A percentile compares a stretch with the other conserved stretches of the same genome.
Conservation (phyloP, 768 basidiomycete species). For the Naganishia randhawae region DNA sequence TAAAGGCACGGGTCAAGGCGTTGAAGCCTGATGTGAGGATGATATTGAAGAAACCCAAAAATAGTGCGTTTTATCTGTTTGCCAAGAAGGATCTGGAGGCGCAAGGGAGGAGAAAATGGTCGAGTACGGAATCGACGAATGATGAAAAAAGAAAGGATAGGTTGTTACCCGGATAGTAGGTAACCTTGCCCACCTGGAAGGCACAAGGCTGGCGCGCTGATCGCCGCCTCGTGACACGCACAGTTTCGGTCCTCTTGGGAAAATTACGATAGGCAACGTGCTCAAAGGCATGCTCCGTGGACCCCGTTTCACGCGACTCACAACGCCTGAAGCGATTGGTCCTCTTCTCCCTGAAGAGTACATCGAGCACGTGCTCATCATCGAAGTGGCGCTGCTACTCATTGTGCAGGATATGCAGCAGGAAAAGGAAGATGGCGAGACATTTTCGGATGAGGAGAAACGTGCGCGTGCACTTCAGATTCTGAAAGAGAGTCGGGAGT, state of each 20-base stretch:
- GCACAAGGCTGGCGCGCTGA: not conserved
- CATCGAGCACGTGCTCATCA: slow-evolving; percentile 78
- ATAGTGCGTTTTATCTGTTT: slow-evolving; percentile 32
- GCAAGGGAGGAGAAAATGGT: slow-evolving; percentile 33
- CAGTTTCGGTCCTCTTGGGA: slow-evolving; percentile 10
- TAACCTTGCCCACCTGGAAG: not conserved
- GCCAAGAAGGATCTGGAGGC: slow-evolving; percentile 26
- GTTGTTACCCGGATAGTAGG: slow-evolving; percentile 43
- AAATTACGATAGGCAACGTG: not conserved
- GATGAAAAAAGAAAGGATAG: slow-evolving; percentile 24
- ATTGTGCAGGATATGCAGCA: slow-evolving; percentile 68
- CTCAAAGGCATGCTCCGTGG: slow-evolving; percentile 12
- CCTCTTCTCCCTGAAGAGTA: slow-evolving; percentile 72
- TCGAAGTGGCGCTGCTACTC: slow-evolving; percentile 76
- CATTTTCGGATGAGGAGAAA: slow-evolving; percentile 23
- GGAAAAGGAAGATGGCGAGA: slow-evolving; percentile 47
- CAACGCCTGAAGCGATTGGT: not conserved
- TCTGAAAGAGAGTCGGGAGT: slow-evolving; percentile 70
- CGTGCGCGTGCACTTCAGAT: slow-evolving; percentile 56
- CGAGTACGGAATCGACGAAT: slow-evolving; percentile 24
- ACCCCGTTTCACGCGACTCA: not conserved
- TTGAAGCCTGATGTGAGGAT: slow-evolving; percentile 31
- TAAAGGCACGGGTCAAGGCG: slow-evolving; percentile 24
- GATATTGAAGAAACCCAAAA: slow-evolving; percentile 32
- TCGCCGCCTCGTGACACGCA: no score